Percentiles rank a stretch among this genome's conserved stretches.
Evolutionary conservation across 192 early-diverging fungal genomes (phyloP).

Genomic region (Oehlia diaphana): DNA sequence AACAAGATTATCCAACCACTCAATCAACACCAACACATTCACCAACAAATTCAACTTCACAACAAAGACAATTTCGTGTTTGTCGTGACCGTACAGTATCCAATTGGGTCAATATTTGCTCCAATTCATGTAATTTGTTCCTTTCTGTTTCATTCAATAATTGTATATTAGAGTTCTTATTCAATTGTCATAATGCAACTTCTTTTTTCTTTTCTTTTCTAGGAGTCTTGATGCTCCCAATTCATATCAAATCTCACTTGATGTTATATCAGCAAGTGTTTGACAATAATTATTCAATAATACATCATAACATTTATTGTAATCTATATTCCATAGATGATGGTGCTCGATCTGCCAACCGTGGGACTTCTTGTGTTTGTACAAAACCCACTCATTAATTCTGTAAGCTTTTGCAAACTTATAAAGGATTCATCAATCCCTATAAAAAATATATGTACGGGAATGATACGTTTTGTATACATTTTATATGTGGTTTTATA

Average conservation of each 20-base stretch:
- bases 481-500: too few relatives aligned
- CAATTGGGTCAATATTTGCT: constrained; percentile 1
- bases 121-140: constrained; percentile 8
- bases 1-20: too few relatives aligned
- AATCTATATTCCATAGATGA: constrained; percentile 66
- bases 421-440: constrained; percentile 62
- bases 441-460: too few relatives aligned
- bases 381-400: constrained; percentile 48
- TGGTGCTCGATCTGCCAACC: constrained; percentile 69
- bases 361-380: constrained; percentile 64
- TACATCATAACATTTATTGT: constrained; percentile 6
- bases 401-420: constrained; percentile 62
- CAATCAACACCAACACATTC: too few relatives aligned
- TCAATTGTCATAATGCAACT: constrained; percentile 11
- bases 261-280: constrained; percentile 15
- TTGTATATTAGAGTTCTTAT: background rate
- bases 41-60: too few relatives aligned
- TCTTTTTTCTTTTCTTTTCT: constrained; percentile 15
- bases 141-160: constrained; percentile 8
- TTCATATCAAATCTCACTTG: constrained; percentile 19
- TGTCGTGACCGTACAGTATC: background rate
- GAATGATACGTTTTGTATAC: too few relatives aligned
- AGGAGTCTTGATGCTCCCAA: background rate
- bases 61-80: too few relatives aligned
- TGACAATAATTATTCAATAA: background rate